Conservation (phyloP, 2,329 filamentous ascomycete genomes). For the Aspergillus quadricinctus region DNA sequence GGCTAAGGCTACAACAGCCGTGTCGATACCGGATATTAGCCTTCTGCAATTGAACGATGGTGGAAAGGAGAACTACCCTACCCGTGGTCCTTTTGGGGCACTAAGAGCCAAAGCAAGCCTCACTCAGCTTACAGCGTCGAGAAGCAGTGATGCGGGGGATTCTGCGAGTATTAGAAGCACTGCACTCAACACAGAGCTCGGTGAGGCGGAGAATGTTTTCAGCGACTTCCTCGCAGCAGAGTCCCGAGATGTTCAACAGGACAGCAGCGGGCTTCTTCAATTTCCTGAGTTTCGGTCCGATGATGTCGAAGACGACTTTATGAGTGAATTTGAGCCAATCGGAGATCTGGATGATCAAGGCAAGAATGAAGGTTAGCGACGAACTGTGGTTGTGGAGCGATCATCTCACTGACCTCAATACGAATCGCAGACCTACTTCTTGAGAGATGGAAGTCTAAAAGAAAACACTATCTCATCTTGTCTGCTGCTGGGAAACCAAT, state of each 20-base stretch:
- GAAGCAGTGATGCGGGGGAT: slow-evolving; percentile 49
- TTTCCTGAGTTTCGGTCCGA: slow-evolving; percentile 37
- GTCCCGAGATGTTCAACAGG: slow-evolving; percentile 36
- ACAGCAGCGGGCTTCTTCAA: slow-evolving; percentile 28
- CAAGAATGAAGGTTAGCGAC: slow-evolving; percentile 51
- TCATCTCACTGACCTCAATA: slow-evolving; percentile 6
- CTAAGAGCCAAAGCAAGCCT: slow-evolving; percentile 34
- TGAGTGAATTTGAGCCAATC: slow-evolving; percentile 70
- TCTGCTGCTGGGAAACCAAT: slow-evolving; percentile 96
- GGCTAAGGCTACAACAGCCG: slow-evolving; percentile 74
- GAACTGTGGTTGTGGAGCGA: background rate
- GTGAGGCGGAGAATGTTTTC: slow-evolving; percentile 78
- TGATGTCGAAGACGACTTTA: slow-evolving; percentile 63
- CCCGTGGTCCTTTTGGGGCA: slow-evolving; percentile 27
- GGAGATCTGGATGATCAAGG: slow-evolving; percentile 54
- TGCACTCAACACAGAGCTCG: slow-evolving; percentile 53
- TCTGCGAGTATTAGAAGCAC: slow-evolving; percentile 48
- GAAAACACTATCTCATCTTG: slow-evolving; percentile 95
- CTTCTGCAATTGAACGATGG: slow-evolving; percentile 70
- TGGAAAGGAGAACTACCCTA: slow-evolving; percentile 58
- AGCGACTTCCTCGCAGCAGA: slow-evolving; percentile 59
- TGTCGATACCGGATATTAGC: slow-evolving; percentile 77
- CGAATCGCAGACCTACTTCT: slow-evolving; percentile 47
- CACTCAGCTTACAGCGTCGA: slow-evolving; percentile 42
- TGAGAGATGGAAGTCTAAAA: slow-evolving; percentile 78